Evolutionary conservation across 169 alveolate genomes (phyloP).

Genomic region (Blepharisma undulans): DNA sequence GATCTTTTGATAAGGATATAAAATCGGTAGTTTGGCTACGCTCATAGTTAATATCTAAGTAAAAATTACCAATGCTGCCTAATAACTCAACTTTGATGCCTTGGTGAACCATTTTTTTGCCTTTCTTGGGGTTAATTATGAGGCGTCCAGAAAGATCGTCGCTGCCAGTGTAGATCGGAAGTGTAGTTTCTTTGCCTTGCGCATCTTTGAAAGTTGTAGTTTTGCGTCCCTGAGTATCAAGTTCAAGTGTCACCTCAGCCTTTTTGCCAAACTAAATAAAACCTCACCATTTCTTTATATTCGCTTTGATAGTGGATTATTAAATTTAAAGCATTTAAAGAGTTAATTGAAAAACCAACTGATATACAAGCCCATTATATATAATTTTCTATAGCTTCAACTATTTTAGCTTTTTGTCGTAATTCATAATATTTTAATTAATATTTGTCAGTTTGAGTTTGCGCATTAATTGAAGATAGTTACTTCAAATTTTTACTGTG

Average conservation of each 20-base stretch:
- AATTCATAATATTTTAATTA: neutral
- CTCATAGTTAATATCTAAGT: slow-evolving; percentile 88
- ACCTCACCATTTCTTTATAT: slow-evolving; percentile 10
- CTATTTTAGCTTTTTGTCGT: no score
- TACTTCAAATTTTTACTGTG: neutral
- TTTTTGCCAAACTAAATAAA: neutral
- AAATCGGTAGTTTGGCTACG: slow-evolving; percentile 91
- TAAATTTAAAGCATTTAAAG: neutral
- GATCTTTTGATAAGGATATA: slow-evolving; percentile 93
- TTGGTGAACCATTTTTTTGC: slow-evolving; percentile 95
- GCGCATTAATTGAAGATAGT: neutral
- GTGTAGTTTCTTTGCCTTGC: neutral
- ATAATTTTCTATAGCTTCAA: neutral
- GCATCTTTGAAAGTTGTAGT: neutral
- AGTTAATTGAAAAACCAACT: neutral
- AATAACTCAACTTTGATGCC: slow-evolving; percentile 97
- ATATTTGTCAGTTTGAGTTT: neutral
- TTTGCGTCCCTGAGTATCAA: neutral
- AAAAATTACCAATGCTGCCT: slow-evolving; percentile 87
- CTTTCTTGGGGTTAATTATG: slow-evolving; percentile 70
- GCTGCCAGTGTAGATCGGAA: neutral
- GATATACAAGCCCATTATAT: neutral
- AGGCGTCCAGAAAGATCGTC: slow-evolving; percentile 80
- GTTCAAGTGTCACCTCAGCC: neutral
- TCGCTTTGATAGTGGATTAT: neutral